A percentile compares a stretch with the other conserved stretches of the same genome.
Evolutionary conservation across 179 eudicot genomes (phyloP).

Genomic region (Amaranthus tricolor): DNA sequence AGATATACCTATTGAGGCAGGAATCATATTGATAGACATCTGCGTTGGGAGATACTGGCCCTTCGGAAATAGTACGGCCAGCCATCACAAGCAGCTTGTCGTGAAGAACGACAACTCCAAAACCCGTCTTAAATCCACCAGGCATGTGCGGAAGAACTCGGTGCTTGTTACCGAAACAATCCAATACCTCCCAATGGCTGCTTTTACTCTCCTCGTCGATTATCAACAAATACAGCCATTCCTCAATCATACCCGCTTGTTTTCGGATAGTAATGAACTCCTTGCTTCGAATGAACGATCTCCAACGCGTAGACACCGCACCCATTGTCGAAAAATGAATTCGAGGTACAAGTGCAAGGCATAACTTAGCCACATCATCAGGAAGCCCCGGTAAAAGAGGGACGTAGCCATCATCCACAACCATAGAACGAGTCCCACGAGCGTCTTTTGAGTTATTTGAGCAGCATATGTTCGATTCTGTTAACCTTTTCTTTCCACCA

Average conservation of each 20-base stretch:
- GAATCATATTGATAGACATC: slow-evolving; percentile 88
- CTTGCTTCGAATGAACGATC: slow-evolving; percentile 70
- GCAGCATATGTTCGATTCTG: slow-evolving; percentile 46
- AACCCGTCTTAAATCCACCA: slow-evolving; percentile 60
- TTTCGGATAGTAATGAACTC: slow-evolving; percentile 71
- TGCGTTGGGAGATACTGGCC: slow-evolving; percentile 47
- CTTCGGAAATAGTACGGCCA: slow-evolving; percentile 57
- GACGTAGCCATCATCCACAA: slow-evolving; percentile 30
- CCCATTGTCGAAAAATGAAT: slow-evolving; percentile 66
- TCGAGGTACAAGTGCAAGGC: slow-evolving; percentile 84
- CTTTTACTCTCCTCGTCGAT: slow-evolving; percentile 52
- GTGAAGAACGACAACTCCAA: slow-evolving; percentile 66
- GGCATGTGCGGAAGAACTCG: slow-evolving; percentile 64
- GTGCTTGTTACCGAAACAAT: slow-evolving; percentile 59
- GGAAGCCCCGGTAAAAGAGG: slow-evolving; percentile 81
- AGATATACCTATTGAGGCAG: slow-evolving; percentile 71
- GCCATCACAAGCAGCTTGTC: slow-evolving; percentile 87
- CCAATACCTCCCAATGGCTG: slow-evolving; percentile 87
- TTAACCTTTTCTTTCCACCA: slow-evolving; percentile 44
- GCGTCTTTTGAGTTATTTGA: slow-evolving; percentile 35
- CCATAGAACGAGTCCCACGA: slow-evolving; percentile 24
- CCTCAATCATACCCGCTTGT: slow-evolving; percentile 71
- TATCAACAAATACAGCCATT: slow-evolving; percentile 82
- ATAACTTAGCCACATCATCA: slow-evolving; percentile 80
- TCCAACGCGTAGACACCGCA: slow-evolving; percentile 68